Base-by-base conservation (phyloP, 768 basidiomycete species). In the Amanita inopinata region DNA sequence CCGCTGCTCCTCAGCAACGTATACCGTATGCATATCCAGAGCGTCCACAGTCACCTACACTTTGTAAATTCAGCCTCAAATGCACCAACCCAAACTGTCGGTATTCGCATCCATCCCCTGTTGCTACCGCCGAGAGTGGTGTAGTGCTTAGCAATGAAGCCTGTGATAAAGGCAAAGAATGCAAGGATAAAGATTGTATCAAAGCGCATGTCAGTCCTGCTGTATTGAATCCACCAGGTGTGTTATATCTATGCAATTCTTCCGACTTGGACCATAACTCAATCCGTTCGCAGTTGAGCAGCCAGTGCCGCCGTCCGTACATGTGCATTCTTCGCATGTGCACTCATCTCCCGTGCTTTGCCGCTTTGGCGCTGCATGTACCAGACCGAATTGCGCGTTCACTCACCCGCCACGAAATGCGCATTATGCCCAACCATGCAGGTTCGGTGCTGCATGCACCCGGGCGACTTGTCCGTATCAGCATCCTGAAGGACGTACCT, bases 21-120 rank as follows among this genome's bases (percentile, higher is more conserved):
- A 55, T 64, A 37, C 66, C 69, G 2, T 84, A 77, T 53, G 70
- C 68, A 3, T 55, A 78, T 12, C 83, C 83, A n/a, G 79, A 83
- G 47, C 73, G 88, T 23, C 88, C 87, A 1, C 82, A 83, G 52
- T 88, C 88, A 1, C 88, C 88, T 0, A 88, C 85, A 0, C 70
- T 99, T 15, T 99, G 96, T 78, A 96, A 96, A 64, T 98, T 86
- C 50, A 80, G 75, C 8, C 70, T 83, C 17, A 94, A 92, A 51
- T 99, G 96, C 62, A 84, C 83, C 37, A 94, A 97, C 59, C 70
- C 84, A 0, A 70, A 81, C 34, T 99, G 96, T 60, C 73, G 84
- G 12, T 98, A 79, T 60, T 89, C 90, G 6, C 96, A 99, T 60
- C 93, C 96, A 3, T 91, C 87, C 6, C 96, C 96, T n/a, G 89